Conservation (phyloP, 495 filamentous ascomycete species). For the Clavariopsis aquatica region DNA sequence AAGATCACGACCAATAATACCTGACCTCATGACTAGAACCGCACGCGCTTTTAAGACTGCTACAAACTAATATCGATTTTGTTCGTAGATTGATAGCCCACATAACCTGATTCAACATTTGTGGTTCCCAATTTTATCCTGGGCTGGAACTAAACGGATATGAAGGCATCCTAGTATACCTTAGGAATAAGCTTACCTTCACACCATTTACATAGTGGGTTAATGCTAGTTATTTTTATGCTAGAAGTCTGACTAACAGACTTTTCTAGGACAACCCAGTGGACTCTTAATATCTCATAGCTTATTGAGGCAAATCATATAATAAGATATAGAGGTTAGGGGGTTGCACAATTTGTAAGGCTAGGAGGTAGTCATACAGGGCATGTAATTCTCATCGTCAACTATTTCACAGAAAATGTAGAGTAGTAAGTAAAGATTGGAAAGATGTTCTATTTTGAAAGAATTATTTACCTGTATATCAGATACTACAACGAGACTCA, state of each 20-base stretch:
- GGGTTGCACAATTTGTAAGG: background rate
- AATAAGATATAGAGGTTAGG: background rate
- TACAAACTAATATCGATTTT: slow-evolving; percentile 10
- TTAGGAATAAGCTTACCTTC: slow-evolving; percentile 22
- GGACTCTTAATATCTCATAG: slow-evolving; percentile 1
- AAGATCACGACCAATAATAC: slow-evolving; percentile 23
- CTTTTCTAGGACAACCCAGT: background rate
- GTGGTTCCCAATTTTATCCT: slow-evolving; percentile 5
- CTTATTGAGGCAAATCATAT: slow-evolving; percentile 4
- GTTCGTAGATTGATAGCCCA: slow-evolving; percentile 26
- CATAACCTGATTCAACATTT: slow-evolving; percentile 20
- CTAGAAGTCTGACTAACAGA: slow-evolving; percentile 2
- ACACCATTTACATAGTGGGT: slow-evolving; percentile 26
- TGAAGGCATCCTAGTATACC: slow-evolving; percentile 16
- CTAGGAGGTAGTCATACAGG: too few relatives aligned
- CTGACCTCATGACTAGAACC: slow-evolving; percentile 27
- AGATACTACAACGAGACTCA: too few relatives aligned
- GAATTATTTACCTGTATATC: too few relatives aligned
- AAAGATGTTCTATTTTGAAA: too few relatives aligned
- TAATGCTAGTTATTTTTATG: slow-evolving; percentile 12
- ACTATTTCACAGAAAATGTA: too few relatives aligned
- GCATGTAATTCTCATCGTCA: too few relatives aligned
- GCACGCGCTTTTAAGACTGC: slow-evolving; percentile 20
- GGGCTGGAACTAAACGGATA: slow-evolving; percentile 22
- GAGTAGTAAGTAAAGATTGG: too few relatives aligned